Conservation (phyloP, 495 filamentous ascomycete species). For the Talaromyces adpressus region DNA sequence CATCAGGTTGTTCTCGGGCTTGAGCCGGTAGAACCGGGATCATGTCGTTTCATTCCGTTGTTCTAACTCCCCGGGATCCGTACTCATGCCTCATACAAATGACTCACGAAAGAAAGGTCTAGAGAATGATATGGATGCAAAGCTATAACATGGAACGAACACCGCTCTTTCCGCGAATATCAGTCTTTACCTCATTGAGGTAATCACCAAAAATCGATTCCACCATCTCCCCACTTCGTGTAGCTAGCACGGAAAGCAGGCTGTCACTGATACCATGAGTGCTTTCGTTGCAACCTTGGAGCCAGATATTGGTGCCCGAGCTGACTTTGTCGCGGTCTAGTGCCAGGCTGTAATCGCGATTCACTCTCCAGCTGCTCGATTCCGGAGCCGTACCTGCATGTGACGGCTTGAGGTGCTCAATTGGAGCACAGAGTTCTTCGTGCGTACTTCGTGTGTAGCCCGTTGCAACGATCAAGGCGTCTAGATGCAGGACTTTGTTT, state of each 20-base stretch:
- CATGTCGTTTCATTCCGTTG: not conserved
- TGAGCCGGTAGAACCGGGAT: not conserved
- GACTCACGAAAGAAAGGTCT: not conserved
- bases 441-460: conserved; percentile 79
- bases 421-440: conserved; percentile 62
- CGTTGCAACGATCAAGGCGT: conserved; percentile 79
- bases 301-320: conserved; percentile 67
- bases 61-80: not conserved
- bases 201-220: conserved; percentile 60
- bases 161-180: not conserved
- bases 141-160: not conserved
- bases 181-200: conserved; percentile 14
- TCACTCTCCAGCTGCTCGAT: conserved; percentile 28
- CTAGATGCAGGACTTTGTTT: conserved; percentile 58
- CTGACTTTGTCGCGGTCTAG: conserved; percentile 59
- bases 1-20: not conserved
- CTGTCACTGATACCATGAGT: conserved; percentile 87
- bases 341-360: conserved; percentile 66
- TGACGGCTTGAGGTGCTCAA: conserved; percentile 55
- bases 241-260: conserved; percentile 68
- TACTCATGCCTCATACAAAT: not conserved
- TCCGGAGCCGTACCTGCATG: conserved; percentile 23
- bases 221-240: conserved; percentile 71
- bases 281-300: conserved; percentile 89
- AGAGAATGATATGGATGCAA: not conserved